Conservation (phyloP, 2,329 filamentous ascomycete genomes). For the Sphaerulina populicola region DNA sequence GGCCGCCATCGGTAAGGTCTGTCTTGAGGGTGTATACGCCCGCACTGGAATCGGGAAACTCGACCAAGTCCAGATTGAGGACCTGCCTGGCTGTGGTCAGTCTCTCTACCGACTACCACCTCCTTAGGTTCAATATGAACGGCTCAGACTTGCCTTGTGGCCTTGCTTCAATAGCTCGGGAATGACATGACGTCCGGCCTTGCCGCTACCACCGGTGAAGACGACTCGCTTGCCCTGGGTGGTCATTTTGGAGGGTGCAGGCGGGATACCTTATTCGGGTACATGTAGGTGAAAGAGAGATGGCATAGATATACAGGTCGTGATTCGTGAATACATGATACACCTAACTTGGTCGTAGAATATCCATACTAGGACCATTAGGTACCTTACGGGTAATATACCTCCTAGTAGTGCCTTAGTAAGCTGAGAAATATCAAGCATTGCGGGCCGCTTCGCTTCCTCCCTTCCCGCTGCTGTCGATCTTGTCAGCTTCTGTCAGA, state of each 20-base stretch:
- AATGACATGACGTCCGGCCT: constrained; percentile 50
- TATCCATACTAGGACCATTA: too few relatives aligned
- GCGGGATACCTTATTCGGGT: background rate
- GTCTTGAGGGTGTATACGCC: constrained; percentile 48
- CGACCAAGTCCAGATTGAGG: constrained; percentile 49
- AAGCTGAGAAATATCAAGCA: too few relatives aligned
- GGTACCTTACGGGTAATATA: too few relatives aligned
- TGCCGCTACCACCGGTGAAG: constrained; percentile 50
- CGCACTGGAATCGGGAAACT: constrained; percentile 34
- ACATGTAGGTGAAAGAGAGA: background rate
- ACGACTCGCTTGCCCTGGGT: constrained; percentile 38
- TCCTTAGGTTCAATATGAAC: background rate
- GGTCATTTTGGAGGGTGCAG: background rate
- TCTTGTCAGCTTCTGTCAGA: too few relatives aligned
- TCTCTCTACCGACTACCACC: background rate
- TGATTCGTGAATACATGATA: background rate
- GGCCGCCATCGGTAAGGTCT: constrained; percentile 49
- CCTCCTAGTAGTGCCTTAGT: too few relatives aligned
- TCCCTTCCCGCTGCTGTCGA: too few relatives aligned
- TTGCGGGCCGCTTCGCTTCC: too few relatives aligned
- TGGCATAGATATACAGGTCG: background rate
- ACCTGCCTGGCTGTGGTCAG: constrained; percentile 28
- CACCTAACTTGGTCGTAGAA: too few relatives aligned
- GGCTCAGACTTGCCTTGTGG: constrained; percentile 33
- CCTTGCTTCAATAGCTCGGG: constrained; percentile 45